Conservation (phyloP, 495 filamentous ascomycete species). For the Daldinia bambusicola region DNA sequence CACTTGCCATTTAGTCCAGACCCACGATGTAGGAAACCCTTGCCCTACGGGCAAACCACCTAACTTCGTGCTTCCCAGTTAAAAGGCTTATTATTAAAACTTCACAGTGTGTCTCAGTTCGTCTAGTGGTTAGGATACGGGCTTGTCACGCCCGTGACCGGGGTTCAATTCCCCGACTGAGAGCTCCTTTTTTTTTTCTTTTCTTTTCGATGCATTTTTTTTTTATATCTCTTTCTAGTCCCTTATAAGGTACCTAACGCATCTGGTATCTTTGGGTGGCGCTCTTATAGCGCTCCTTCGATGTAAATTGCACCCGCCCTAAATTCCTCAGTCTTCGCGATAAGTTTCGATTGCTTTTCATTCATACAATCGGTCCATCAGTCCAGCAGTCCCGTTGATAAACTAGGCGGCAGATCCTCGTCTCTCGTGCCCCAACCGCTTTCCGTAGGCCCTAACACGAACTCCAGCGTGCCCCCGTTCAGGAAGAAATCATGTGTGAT, state of each 20-base stretch:
- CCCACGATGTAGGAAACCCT: constrained; percentile 2
- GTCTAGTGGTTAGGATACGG: constrained; percentile 39
- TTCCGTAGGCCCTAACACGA: constrained; percentile 70
- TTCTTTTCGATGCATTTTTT: too few relatives aligned
- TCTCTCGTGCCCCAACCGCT: constrained; percentile 73
- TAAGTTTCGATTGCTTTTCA: background rate
- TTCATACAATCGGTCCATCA: constrained; percentile 25
- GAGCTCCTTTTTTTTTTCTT: constrained; percentile 36
- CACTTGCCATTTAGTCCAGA: constrained; percentile 13
- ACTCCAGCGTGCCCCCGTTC: constrained; percentile 70
- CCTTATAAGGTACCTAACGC: too few relatives aligned
- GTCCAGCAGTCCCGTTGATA: constrained; percentile 49
- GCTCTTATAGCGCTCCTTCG: too few relatives aligned
- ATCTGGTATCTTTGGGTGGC: too few relatives aligned
- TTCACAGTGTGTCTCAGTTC: constrained; percentile 19
- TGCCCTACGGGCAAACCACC: background rate
- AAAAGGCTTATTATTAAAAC: too few relatives aligned
- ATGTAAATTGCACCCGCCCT: too few relatives aligned
- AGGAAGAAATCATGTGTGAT: constrained; percentile 78
- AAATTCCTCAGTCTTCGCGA: background rate
- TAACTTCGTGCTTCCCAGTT: background rate
- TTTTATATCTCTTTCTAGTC: too few relatives aligned
- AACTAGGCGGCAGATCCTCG: constrained; percentile 74
- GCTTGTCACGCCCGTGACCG: constrained; percentile 48
- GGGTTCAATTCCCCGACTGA: constrained; percentile 56